Percentiles rank a stretch among this genome's conserved stretches.
phyloP scores from a whole-genome alignment of 768 basidiomycete genomes.

The Boletus reticulatus region DNA sequence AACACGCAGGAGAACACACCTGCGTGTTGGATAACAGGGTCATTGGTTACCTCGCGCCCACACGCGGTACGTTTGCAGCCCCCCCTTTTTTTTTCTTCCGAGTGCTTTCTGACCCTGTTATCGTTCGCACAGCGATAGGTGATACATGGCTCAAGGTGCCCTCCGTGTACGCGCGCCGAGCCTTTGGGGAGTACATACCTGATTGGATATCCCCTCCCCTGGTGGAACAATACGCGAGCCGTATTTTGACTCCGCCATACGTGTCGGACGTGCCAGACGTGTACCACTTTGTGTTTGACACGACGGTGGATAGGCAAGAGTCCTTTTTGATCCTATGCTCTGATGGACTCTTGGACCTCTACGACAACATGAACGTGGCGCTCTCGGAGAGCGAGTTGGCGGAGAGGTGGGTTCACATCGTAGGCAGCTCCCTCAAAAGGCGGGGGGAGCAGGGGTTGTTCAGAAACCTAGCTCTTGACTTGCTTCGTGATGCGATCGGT shows the following conservation, averaged over 20 bases:
- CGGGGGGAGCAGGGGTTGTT: constrained; percentile 12
- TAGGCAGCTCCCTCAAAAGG: constrained; percentile 28
- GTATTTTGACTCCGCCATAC: constrained; percentile 46
- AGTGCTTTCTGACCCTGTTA: constrained; percentile 14
- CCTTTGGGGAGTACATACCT: constrained; percentile 24
- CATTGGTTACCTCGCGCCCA: constrained; percentile 38
- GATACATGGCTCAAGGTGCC: constrained; percentile 37
- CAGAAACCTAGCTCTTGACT: constrained; percentile 38
- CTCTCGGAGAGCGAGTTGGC: constrained; percentile 29
- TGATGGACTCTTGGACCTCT: constrained; percentile 46
- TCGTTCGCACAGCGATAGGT: constrained; percentile 29
- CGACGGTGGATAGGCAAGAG: constrained; percentile 18
- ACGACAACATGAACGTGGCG: constrained; percentile 25
- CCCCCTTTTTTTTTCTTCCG: background rate
- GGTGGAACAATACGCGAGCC: constrained; percentile 27
- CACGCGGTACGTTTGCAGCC: constrained; percentile 30
- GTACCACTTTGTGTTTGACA: constrained; percentile 33
- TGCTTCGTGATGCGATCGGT: constrained; percentile 44
- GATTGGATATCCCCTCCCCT: constrained; percentile 23
- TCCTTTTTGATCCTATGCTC: constrained; percentile 41
- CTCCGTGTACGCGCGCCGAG: constrained; percentile 30
- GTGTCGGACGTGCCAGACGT: constrained; percentile 42
- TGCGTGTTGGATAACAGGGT: constrained; percentile 34
- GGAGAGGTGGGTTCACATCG: constrained; percentile 35
- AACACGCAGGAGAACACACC: constrained; percentile 30